Base-by-base conservation (phyloP, 2,329 filamentous ascomycete genomes). In the Fusarium pininemorale region DNA sequence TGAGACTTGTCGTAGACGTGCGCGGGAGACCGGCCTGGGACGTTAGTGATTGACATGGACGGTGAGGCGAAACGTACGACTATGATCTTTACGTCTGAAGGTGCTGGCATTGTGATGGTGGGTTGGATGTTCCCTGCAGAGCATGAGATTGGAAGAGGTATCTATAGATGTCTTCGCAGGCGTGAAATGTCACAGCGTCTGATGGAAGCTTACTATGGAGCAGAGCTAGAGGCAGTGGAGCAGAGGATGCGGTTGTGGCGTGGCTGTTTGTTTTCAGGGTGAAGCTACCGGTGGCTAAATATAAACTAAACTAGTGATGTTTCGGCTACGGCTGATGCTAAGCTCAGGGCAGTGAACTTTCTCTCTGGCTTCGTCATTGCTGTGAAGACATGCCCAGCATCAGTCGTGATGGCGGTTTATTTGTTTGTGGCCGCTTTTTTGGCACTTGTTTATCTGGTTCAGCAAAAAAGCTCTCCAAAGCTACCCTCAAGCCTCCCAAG, bases 1-100 rank as follows among this genome's bases (percentile, higher is more conserved):
- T 74, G 30, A 74, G 71, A 58, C 72, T 74, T 38, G 72, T 74
- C 5, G 72, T 74, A 24, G 72, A 74, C 0, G 72, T 74, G 13
- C 72, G 72, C 26, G 72, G 71, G 1, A 74, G 59, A 37, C 72
- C 72, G 16, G 71, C 72, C 72, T 74, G 11, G 18, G 30, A 22
- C 2, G 2, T 70, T 42, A 71, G 50, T 18, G n/a, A 16, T 30
- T n/a, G 16, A 30, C 37, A 6, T 7, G 1, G 7, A 7, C 1
- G 45, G 20, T 3, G 9, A 28, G 5, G 22, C 11, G 3, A 8
- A 28, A 63, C 72, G 18, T 63, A 74, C 72, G 32, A 74, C 72
- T 26, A 74, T 72, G 18, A 74, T 74, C 50, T 74, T 74, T 6
- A 74, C 67, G 11, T 22, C 63, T 54, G 47, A 16, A 24, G 57